These are phyloP conservation scores for Pichia sp. DNA, from an alignment of 1,139 yeast genomes.

Conservation along the genomic window DNA sequence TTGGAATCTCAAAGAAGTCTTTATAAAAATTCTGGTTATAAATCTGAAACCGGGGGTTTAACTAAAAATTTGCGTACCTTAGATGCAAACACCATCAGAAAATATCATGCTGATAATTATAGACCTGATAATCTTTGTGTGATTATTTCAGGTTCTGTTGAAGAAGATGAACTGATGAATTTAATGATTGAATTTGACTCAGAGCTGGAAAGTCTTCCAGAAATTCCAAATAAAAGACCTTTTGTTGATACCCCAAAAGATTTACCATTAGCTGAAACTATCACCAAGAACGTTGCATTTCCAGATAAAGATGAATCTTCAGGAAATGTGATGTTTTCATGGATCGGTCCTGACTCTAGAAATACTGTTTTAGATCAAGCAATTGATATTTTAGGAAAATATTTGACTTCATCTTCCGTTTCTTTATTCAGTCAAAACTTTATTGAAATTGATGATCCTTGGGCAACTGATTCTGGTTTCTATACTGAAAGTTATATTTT, in stretches of 20 bases:
- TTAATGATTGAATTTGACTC: conserved; percentile 61
- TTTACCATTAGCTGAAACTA: conserved; percentile 33
- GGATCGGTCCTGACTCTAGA: conserved; percentile 73
- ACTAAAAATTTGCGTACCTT: conserved; percentile 69
- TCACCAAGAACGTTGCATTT: conserved; percentile 56
- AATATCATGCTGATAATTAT: conserved; percentile 67
- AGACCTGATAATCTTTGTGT: conserved; percentile 81
- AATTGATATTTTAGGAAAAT: conserved; percentile 63
- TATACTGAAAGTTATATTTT: conserved; percentile 65
- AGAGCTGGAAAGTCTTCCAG: conserved; percentile 40
- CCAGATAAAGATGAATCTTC: conserved; percentile 86
- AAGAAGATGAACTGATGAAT: conserved; percentile 59
- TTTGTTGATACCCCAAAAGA: conserved; percentile 67
- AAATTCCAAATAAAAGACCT: conserved; percentile 50
- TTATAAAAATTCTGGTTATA: conserved; percentile 67
- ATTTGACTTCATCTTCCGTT: conserved; percentile 70
- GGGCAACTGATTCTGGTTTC: conserved; percentile 66
- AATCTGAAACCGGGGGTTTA: conserved; percentile 93
- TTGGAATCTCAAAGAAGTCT: conserved; percentile 57
- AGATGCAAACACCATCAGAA: conserved; percentile 64
- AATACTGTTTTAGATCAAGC: conserved; percentile 58
- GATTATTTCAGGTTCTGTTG: conserved; percentile 78
- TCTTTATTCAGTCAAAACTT: conserved; percentile 60
- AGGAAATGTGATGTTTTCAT: conserved; percentile 69
- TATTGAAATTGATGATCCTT: conserved; percentile 78